phyloP scores from a whole-genome alignment of 345 rosid species.

The Litchi chinensis region DNA sequence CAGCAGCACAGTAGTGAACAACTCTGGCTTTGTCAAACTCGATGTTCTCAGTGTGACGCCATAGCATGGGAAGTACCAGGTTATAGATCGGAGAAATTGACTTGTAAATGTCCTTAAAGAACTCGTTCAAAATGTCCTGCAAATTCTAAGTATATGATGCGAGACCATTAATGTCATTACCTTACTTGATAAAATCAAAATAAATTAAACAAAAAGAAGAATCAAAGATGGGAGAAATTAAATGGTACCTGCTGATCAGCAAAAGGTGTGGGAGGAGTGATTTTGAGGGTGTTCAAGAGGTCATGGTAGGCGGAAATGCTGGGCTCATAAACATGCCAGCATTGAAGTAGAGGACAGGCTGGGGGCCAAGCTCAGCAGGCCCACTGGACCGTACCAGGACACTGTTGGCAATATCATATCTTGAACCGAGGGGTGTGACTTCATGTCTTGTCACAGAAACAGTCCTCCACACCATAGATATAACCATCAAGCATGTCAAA shows the following conservation, averaged over 20 bases:
- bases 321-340: conserved; percentile 73
- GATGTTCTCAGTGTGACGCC: conserved; percentile 82
- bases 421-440: conserved; percentile 56
- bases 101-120: conserved; percentile 59
- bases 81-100: conserved; percentile 62
- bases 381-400: conserved; percentile 65
- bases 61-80: conserved; percentile 71
- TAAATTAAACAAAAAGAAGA: neutral
- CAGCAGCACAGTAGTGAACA: conserved; percentile 73
- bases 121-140: conserved; percentile 69
- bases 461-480: conserved; percentile 73
- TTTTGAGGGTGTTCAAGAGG: conserved; percentile 47
- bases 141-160: too few species aligned
- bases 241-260: conserved; percentile 66
- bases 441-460: conserved; percentile 83
- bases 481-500: conserved; percentile 60
- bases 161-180: too few species aligned
- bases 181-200: too few species aligned
- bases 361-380: conserved; percentile 54
- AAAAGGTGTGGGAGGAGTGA: conserved; percentile 56
- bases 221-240: neutral
- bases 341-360: conserved; percentile 71
- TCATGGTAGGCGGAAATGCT: conserved; percentile 39
- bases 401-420: conserved; percentile 80
- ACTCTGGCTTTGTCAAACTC: conserved; percentile 53